Conservation (phyloP, 179 eudicot species). For the Monotropa hypopitys region DNA sequence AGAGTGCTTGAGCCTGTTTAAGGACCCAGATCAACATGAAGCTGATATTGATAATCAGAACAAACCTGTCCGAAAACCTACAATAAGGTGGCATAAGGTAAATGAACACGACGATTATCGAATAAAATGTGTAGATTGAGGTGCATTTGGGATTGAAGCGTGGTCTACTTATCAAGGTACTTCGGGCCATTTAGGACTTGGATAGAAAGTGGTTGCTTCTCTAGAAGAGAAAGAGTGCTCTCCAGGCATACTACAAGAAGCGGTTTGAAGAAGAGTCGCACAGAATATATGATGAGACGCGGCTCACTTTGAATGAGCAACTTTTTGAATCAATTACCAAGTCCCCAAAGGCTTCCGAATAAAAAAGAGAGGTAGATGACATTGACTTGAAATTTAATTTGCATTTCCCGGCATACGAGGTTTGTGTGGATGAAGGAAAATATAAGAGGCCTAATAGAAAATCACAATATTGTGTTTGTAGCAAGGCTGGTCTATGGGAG, state of each 20-base stretch:
- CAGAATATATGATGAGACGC: slow-evolving; percentile 73
- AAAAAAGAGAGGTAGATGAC: slow-evolving; percentile 94
- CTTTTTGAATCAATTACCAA: slow-evolving; percentile 65
- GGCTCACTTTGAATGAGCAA: slow-evolving; percentile 57
- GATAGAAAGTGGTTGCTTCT: slow-evolving; percentile 94
- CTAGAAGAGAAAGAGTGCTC: slow-evolving; percentile 89
- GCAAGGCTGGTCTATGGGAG: slow-evolving; percentile 96
- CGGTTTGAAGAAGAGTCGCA: slow-evolving; percentile 83
- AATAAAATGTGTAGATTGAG: background rate
- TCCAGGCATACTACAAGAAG: slow-evolving; percentile 63
- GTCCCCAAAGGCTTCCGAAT: slow-evolving; percentile 68
- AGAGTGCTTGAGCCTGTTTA: slow-evolving; percentile 55
- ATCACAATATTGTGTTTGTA: slow-evolving; percentile 65
- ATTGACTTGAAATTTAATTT: slow-evolving; percentile 84
- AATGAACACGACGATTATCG: background rate
- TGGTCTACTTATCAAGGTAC: slow-evolving; percentile 36
- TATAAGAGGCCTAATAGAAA: slow-evolving; percentile 83
- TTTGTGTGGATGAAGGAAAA: slow-evolving; percentile 74
- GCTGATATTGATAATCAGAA: slow-evolving; percentile 24
- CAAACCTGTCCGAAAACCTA: slow-evolving; percentile 31
- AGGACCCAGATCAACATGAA: slow-evolving; percentile 33
- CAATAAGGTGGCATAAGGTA: slow-evolving; percentile 75
- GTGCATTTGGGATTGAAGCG: slow-evolving; percentile 5
- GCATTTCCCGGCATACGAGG: slow-evolving; percentile 94
- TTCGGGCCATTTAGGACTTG: slow-evolving; percentile 79